Conservation (phyloP, 768 basidiomycete genomes). For the Lactarius pseudohatsudake region DNA sequence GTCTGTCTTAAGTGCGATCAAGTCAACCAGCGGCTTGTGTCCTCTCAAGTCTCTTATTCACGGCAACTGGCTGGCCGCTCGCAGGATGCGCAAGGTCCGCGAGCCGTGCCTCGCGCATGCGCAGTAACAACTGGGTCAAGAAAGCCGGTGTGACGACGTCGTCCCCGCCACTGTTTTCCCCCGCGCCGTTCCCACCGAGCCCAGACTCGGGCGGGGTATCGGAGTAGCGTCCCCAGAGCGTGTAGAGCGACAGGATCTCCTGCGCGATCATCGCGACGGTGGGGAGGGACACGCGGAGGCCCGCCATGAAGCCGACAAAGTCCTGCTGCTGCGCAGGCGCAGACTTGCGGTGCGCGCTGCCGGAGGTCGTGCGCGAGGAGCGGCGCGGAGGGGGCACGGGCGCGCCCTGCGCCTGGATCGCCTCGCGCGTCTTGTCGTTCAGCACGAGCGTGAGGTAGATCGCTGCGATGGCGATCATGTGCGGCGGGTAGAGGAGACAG, state of each 20-base stretch:
- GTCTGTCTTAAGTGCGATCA: background rate
- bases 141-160: slow-evolving; percentile 54
- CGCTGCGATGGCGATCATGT: slow-evolving; percentile 89
- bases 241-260: slow-evolving; percentile 87
- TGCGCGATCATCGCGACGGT: slow-evolving; percentile 83
- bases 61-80: slow-evolving; percentile 50
- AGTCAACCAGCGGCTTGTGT: slow-evolving; percentile 59
- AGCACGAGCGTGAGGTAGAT: slow-evolving; percentile 86
- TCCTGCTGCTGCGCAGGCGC: slow-evolving; percentile 46
- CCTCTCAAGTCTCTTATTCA: slow-evolving; percentile 75
- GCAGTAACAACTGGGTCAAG: slow-evolving; percentile 54
- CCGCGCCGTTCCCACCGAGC: slow-evolving; percentile 22
- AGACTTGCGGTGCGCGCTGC: slow-evolving; percentile 37
- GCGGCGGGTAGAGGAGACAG: slow-evolving; percentile 92
- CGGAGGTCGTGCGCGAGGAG: slow-evolving; percentile 48
- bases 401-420: slow-evolving; percentile 36
- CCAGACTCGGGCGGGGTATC: slow-evolving; percentile 49
- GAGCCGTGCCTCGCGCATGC: slow-evolving; percentile 67
- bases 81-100: slow-evolving; percentile 54
- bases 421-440: slow-evolving; percentile 55
- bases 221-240: slow-evolving; percentile 83
- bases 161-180: slow-evolving; percentile 29
- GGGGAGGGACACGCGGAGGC: slow-evolving; percentile 80
- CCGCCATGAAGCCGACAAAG: slow-evolving; percentile 78
- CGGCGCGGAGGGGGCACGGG: slow-evolving; percentile 48